phyloP scores from a whole-genome alignment of 2,329 filamentous ascomycete species.

The Tympanopsis confertula region DNA sequence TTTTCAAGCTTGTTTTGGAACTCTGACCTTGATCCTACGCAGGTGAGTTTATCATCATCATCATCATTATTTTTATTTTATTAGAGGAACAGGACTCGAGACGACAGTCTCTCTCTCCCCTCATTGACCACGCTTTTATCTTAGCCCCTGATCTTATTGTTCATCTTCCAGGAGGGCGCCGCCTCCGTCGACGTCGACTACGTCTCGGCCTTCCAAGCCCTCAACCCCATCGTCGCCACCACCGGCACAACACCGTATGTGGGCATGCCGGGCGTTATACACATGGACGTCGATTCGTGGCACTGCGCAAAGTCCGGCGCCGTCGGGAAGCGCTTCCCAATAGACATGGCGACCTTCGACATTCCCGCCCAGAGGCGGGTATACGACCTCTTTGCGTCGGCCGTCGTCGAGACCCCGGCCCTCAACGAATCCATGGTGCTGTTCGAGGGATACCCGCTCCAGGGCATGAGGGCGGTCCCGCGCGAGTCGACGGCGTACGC shows the following conservation, averaged over 20 bases:
- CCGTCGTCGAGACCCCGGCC: conserved; percentile 14
- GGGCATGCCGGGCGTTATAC: conserved; percentile 7
- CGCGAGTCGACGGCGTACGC: conserved; percentile 9
- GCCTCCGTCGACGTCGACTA: conserved; percentile 6
- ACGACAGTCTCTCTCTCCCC: too few relatives aligned
- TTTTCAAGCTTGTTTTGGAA: too few relatives aligned
- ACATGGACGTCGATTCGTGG: conserved; percentile 1
- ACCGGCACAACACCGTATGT: too few relatives aligned
- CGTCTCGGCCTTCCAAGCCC: conserved; percentile 6
- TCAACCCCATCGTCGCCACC: conserved; percentile 6
- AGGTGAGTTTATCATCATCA: too few relatives aligned
- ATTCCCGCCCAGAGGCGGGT: conserved; percentile 18
- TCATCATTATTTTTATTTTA: too few relatives aligned
- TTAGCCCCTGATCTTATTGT: conserved; percentile 8
- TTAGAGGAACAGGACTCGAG: too few relatives aligned
- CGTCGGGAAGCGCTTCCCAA: conserved; percentile 9
- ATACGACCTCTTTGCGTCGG: conserved; percentile 22
- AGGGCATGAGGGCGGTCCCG: conserved; percentile 8
- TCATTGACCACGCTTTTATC: too few relatives aligned
- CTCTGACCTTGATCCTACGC: too few relatives aligned
- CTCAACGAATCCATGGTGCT: conserved; percentile 14
- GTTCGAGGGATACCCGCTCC: conserved; percentile 8
- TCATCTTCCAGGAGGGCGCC: conserved; percentile 9
- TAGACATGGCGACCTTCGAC: conserved; percentile 15
- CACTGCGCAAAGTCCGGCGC: conserved; percentile 8